Conservation (phyloP, 1,284 basidiomycete species). For the Cryptococcus sp. region DNA sequence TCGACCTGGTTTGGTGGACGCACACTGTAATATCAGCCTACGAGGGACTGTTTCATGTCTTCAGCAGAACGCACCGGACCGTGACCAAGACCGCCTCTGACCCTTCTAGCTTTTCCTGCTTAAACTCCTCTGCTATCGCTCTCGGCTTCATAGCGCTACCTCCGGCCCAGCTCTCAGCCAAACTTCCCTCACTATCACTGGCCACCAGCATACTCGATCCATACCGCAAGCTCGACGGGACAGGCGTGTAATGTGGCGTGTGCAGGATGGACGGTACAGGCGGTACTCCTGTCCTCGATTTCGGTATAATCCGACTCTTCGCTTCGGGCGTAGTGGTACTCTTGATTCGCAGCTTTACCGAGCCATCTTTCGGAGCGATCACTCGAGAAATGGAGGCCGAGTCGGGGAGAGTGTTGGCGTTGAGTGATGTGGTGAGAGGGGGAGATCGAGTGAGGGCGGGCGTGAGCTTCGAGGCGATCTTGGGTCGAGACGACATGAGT, state of each 20-base stretch:
- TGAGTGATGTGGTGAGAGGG: conserved; percentile 24
- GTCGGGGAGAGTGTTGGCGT: conserved; percentile 13
- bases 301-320: conserved; percentile 26
- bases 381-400: neutral
- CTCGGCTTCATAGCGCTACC: neutral
- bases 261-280: conserved; percentile 3
- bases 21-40: conserved; percentile 51
- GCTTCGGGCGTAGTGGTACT: conserved; percentile 41
- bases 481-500: conserved; percentile 3
- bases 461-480: neutral
- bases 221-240: neutral
- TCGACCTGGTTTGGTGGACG: conserved; percentile 57
- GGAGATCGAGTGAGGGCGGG: conserved; percentile 14
- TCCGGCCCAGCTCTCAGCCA: conserved; percentile 16
- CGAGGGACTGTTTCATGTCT: neutral
- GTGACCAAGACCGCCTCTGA: conserved; percentile 81
- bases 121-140: conserved; percentile 12
- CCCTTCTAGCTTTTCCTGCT: conserved; percentile 18
- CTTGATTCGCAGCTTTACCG: conserved; percentile 37
- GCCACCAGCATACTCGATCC: conserved; percentile 5
- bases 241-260: neutral
- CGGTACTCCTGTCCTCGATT: conserved; percentile 1
- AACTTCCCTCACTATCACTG: conserved; percentile 15
- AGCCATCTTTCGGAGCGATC: conserved; percentile 21
- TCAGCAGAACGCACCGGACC: conserved; percentile 55